Conservation (phyloP, 192 early-diverging fungal species). For the Geranomyces variabilis region DNA sequence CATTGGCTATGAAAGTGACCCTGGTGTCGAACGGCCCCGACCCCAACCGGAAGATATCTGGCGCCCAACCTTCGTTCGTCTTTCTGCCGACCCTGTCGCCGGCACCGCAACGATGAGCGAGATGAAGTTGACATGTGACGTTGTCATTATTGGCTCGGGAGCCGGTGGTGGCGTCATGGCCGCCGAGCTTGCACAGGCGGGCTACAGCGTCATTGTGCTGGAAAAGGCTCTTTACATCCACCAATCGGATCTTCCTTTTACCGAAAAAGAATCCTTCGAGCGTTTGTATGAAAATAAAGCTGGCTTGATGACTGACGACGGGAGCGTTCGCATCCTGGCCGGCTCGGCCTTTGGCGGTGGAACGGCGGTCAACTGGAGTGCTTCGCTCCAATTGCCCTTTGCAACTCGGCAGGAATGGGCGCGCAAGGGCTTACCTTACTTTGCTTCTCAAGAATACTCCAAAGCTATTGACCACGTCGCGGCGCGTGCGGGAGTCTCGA, state of each 20-base stretch:
- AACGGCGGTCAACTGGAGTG: slow-evolving; percentile 70
- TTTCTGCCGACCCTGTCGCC: slow-evolving; percentile 40
- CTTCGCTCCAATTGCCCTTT: slow-evolving; percentile 57
- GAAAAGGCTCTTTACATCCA: slow-evolving; percentile 72
- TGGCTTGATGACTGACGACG: slow-evolving; percentile 53
- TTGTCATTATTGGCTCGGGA: slow-evolving; percentile 71
- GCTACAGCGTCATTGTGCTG: slow-evolving; percentile 69
- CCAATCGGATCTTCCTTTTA: slow-evolving; percentile 54
- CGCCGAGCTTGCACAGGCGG: slow-evolving; percentile 64
- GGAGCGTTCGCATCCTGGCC: slow-evolving; percentile 56
- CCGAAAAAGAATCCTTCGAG: slow-evolving; percentile 52
- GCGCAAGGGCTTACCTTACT: slow-evolving; percentile 60
- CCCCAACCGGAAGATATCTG: slow-evolving; percentile 49
- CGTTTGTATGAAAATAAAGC: slow-evolving; percentile 63
- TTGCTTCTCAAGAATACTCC: slow-evolving; percentile 55
- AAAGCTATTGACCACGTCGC: slow-evolving; percentile 60
- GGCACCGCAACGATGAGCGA: neutral
- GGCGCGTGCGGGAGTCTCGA: slow-evolving; percentile 59
- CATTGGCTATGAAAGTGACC: slow-evolving; percentile 60
- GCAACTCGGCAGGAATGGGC: slow-evolving; percentile 78
- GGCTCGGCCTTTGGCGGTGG: slow-evolving; percentile 78
- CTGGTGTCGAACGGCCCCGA: slow-evolving; percentile 42
- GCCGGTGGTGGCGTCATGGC: slow-evolving; percentile 72
- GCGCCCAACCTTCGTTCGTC: slow-evolving; percentile 57
- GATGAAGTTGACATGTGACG: slow-evolving; percentile 51